Conservation (phyloP, 73 alveolate genomes). For the Urostyla sp. region DNA sequence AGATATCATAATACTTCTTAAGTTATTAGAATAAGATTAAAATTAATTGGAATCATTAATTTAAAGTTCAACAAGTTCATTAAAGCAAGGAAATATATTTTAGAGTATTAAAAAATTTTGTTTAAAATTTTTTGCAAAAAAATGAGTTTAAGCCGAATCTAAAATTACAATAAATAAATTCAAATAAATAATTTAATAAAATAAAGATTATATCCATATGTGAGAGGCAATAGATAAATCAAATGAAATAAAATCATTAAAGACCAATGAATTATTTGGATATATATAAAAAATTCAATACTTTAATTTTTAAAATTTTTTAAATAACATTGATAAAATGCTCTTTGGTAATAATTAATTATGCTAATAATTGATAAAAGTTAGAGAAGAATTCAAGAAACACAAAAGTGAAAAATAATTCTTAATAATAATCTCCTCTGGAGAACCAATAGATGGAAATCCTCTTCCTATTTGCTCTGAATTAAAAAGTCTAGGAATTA, state of each 20-base stretch:
- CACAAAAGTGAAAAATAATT: background rate
- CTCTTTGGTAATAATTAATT: background rate
- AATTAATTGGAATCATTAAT: too few species aligned
- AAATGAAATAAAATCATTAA: too few species aligned
- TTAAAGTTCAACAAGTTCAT: background rate
- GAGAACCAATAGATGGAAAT: slow-evolving; percentile 1
- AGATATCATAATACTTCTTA: too few species aligned
- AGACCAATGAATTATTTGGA: too few species aligned
- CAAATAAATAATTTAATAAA: too few species aligned
- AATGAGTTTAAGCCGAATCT: background rate
- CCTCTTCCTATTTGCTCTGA: background rate
- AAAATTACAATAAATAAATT: background rate
- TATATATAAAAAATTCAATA: background rate
- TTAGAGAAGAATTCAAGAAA: background rate
- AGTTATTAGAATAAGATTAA: too few species aligned
- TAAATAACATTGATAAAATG: background rate
- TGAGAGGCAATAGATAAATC: background rate
- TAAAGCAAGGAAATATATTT: background rate
- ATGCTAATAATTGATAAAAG: background rate
- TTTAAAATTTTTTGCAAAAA: too few species aligned
- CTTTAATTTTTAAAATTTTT: background rate
- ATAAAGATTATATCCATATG: too few species aligned
- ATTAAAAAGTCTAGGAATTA: background rate
- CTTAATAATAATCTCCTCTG: background rate
- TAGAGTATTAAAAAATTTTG: background rate